Evolutionary conservation across 768 basidiomycete genomes (phyloP).

Genomic region (Lentinula raphanica): DNA sequence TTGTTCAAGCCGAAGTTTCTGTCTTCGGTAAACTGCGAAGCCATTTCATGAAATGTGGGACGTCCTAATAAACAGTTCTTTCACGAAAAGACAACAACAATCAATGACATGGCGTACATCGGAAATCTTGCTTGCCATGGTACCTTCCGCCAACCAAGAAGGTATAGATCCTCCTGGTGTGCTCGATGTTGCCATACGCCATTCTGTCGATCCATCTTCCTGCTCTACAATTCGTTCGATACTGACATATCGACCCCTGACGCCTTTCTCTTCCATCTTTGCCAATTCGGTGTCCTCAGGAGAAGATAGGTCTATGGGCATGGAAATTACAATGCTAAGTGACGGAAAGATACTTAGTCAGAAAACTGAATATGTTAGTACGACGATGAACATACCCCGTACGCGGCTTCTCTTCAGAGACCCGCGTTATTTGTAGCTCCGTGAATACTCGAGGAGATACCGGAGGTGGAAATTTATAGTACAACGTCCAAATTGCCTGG

Average conservation of each 20-base stretch:
- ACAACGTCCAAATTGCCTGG: constrained; percentile 63
- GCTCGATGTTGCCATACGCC: constrained; percentile 78
- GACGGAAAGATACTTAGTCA: background rate
- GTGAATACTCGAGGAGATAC: constrained; percentile 74
- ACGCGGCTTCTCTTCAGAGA: constrained; percentile 44
- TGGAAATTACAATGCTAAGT: constrained; percentile 48
- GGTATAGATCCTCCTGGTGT: constrained; percentile 69
- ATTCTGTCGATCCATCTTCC: constrained; percentile 60
- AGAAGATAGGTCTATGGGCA: constrained; percentile 61
- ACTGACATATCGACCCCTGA: constrained; percentile 63
- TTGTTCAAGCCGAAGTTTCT: background rate
- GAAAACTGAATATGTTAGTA: too few species aligned
- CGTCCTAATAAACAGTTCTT: constrained; percentile 45
- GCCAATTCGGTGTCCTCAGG: constrained; percentile 48
- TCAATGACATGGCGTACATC: constrained; percentile 32
- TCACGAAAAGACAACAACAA: background rate
- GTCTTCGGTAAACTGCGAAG: constrained; percentile 31
- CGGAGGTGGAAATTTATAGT: constrained; percentile 68
- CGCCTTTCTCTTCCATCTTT: constrained; percentile 58
- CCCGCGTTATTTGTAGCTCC: constrained; percentile 58
- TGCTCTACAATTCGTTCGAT: constrained; percentile 64
- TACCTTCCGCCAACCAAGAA: constrained; percentile 53
- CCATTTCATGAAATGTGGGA: constrained; percentile 70
- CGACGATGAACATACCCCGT: constrained; percentile 45
- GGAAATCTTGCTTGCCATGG: constrained; percentile 59